Percentiles rank a stretch among this genome's conserved stretches.
phyloP scores from a whole-genome alignment of 2,329 filamentous ascomycete genomes.

The Diaporthe citrichinensis region DNA sequence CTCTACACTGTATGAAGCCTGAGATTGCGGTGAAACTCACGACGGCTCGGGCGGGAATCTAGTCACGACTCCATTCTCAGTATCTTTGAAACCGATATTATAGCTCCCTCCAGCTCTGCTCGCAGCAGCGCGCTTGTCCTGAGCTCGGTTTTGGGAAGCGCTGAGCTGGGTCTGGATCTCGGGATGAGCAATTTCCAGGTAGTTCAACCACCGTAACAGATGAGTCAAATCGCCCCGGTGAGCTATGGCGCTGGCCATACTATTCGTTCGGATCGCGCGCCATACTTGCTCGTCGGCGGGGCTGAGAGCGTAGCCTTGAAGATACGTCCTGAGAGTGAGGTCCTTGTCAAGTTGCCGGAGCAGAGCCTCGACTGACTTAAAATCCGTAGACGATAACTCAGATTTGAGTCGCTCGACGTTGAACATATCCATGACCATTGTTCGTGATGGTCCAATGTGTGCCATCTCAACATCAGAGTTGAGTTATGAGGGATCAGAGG shows the following conservation, averaged over 20 bases:
- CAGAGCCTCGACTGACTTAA: slow-evolving; percentile 83
- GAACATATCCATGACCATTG: not conserved
- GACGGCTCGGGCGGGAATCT: slow-evolving; percentile 95
- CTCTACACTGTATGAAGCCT: not conserved
- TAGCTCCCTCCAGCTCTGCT: slow-evolving; percentile 88
- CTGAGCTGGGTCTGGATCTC: slow-evolving; percentile 81
- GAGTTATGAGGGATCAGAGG: too few species aligned
- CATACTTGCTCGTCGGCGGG: slow-evolving; percentile 86
- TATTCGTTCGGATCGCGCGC: slow-evolving; percentile 86
- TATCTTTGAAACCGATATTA: slow-evolving; percentile 87
- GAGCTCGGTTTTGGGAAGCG: slow-evolving; percentile 74
- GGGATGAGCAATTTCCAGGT: slow-evolving; percentile 84
- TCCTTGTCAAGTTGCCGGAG: slow-evolving; percentile 87
- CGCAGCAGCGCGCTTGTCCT: slow-evolving; percentile 76
- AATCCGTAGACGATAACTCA: slow-evolving; percentile 70
- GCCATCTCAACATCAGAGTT: not conserved
- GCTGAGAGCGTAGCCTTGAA: slow-evolving; percentile 84
- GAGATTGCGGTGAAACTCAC: slow-evolving; percentile 58
- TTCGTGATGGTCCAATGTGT: not conserved
- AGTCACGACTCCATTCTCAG: slow-evolving; percentile 90
- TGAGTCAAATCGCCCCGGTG: slow-evolving; percentile 84
- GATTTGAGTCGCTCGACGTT: not conserved
- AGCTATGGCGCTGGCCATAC: slow-evolving; percentile 84
- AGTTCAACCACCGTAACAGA: slow-evolving; percentile 88
- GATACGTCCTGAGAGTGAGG: slow-evolving; percentile 87